Conservation (phyloP, 2,329 filamentous ascomycete species). For the Aspergillus terreus region DNA sequence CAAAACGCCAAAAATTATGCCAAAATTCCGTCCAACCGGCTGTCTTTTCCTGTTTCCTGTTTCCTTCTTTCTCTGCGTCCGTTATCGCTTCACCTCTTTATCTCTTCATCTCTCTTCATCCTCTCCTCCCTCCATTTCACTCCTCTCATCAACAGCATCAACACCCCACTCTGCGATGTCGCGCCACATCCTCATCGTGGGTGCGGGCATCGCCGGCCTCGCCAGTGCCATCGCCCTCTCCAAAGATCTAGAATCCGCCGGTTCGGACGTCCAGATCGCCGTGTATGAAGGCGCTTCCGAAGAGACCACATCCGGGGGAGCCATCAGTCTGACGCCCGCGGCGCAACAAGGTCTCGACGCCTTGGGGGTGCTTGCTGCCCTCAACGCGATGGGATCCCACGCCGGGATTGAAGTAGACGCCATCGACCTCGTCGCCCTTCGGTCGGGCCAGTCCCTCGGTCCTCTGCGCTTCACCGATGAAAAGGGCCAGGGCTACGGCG, state of each 20-base stretch:
- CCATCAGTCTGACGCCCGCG: conserved; percentile 45
- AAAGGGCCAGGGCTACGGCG: conserved; percentile 34
- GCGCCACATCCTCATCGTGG: conserved; percentile 29
- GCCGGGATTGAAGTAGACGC: conserved; percentile 38
- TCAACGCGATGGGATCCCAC: conserved; percentile 36
- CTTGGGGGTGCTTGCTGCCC: conserved; percentile 37
- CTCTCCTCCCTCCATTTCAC: not conserved
- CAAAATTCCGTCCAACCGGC: not conserved
- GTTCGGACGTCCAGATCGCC: conserved; percentile 34
- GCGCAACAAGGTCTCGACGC: conserved; percentile 42
- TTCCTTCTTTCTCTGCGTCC: not conserved
- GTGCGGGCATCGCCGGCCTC: conserved; percentile 34
- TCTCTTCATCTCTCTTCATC: not conserved
- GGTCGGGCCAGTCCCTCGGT: conserved; percentile 36
- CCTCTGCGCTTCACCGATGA: conserved; percentile 36
- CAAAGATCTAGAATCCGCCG: conserved; percentile 28
- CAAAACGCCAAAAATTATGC: not conserved
- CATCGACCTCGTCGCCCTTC: conserved; percentile 39
- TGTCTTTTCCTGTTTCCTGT: not conserved
- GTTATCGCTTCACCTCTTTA: not conserved
- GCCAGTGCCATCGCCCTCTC: conserved; percentile 30
- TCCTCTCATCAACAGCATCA: not conserved
- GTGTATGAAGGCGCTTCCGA: conserved; percentile 39
- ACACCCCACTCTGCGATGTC: conserved; percentile 1
- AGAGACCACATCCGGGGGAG: conserved; percentile 42